Evolutionary conservation across 1,139 yeast genomes (phyloP), one percentile per base, ranked within the genome.

Genomic region (Yamadazyma taylorii): DNA sequence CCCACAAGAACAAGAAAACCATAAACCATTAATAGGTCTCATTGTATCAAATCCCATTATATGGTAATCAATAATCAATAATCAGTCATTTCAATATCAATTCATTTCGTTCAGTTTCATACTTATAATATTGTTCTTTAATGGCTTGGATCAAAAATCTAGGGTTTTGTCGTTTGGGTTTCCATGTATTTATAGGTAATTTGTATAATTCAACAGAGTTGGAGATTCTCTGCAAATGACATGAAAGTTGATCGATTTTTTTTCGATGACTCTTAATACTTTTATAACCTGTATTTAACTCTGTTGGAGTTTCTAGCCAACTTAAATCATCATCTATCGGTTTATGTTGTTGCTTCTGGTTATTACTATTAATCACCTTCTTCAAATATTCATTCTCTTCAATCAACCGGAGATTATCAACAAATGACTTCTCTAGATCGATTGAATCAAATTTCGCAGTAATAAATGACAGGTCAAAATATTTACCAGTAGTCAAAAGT

Each of bases 361-460:
- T 27, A 10, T 11, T 16, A 45, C 8, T 26, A 33, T 30, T 33
- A 9, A 24, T 33, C 9, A 23, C 30, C 30, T 17, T 12, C 56
- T 73, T 52, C 27, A 74, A 51, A 17, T 62, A 49, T 1, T 57
- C 47, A 12, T 72, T 62, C 47, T 71, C 75, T 36, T 61, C 69
- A 3, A 71, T 43, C 22, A 71, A 47, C 2, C 60, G 53, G 35
- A 63, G 39, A 31, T 60, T 61, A 8, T 56, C 58, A 12, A 57
- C 54, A 35, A 52, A 55, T 32, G 60, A 59, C 35, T 61, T 64
- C 40, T 72, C 77, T 5, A 62, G 17, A 1, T 34, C 17, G 3
- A 25, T 24, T 13, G 36, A 24, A 11, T 34, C 27, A 21, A 47
- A 62, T 24, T 56, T 45, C 4, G 69, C 48, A 13, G 32, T 34